Evolutionary conservation across 2,329 filamentous ascomycete genomes (phyloP).

Genomic region (Neonectria punicea): DNA sequence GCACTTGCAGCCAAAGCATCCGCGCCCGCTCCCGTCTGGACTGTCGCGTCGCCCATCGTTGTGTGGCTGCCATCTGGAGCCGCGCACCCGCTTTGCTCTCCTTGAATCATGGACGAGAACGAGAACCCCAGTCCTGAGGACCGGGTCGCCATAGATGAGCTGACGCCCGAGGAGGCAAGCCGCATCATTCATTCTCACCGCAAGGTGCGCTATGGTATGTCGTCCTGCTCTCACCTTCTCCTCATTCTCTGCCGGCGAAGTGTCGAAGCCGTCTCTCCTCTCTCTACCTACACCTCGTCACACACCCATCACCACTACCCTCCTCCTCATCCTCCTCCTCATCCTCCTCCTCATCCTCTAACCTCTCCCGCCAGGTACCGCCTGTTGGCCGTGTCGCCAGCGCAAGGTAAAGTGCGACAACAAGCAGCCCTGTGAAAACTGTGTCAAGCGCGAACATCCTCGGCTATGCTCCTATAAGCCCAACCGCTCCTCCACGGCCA

Average conservation of each 20-base stretch:
- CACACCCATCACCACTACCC: neutral
- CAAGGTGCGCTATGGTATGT: constrained; percentile 74
- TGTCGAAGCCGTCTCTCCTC: constrained; percentile 10
- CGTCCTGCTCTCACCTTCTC: neutral
- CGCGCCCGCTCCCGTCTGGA: constrained; percentile 23
- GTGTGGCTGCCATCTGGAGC: constrained; percentile 32
- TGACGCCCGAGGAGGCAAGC: constrained; percentile 73
- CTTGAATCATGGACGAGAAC: constrained; percentile 56
- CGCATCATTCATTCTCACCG: constrained; percentile 76
- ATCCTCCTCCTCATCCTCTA: neutral
- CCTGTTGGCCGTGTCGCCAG: constrained; percentile 75
- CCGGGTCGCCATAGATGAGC: constrained; percentile 62
- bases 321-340: neutral
- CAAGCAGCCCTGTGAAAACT: constrained; percentile 75
- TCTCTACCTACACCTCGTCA: neutral
- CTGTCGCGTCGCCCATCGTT: constrained; percentile 39
- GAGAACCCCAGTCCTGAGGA: constrained; percentile 57
- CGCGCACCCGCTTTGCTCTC: constrained; percentile 32
- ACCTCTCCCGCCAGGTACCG: constrained; percentile 59
- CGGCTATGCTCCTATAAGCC: constrained; percentile 75
- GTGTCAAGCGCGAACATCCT: constrained; percentile 72
- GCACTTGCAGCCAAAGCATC: constrained; percentile 40
- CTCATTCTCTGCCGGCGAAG: neutral
- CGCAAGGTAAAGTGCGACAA: constrained; percentile 77
- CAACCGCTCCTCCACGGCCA: constrained; percentile 57